Percentiles rank a stretch among this genome's conserved stretches.
These are phyloP conservation scores for Ceratonia siliqua DNA, from an alignment of 306 rosid genomes.

Conservation along the genomic window DNA sequence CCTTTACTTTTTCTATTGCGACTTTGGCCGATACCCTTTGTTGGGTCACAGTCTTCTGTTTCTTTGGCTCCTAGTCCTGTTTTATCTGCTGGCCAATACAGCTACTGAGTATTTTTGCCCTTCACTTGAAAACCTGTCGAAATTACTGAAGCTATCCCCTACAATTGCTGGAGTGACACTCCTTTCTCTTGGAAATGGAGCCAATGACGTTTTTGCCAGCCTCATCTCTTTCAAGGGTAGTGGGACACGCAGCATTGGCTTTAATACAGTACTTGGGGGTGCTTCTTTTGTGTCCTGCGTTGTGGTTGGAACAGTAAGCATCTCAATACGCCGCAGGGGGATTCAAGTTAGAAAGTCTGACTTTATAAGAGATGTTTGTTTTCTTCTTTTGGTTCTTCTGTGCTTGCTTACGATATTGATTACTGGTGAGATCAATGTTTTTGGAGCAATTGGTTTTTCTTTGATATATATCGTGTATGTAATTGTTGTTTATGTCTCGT, in stretches of 20 bases:
- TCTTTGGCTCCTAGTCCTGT: conserved; percentile 42
- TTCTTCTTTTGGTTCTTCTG: conserved; percentile 39
- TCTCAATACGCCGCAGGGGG: conserved; percentile 19
- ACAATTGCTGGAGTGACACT: conserved; percentile 55
- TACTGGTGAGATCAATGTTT: conserved; percentile 37
- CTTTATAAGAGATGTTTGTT: conserved; percentile 44
- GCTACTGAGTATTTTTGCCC: conserved; percentile 48
- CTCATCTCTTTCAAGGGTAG: conserved; percentile 40
- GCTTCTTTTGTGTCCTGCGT: conserved; percentile 45
- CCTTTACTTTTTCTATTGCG: conserved; percentile 46
- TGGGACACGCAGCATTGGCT: conserved; percentile 38
- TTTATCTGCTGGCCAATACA: conserved; percentile 46
- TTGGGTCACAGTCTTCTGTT: conserved; percentile 40
- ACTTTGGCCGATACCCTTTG: conserved; percentile 39
- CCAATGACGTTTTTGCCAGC: conserved; percentile 46
- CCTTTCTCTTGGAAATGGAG: conserved; percentile 52
- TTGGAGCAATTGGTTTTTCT: conserved; percentile 49
- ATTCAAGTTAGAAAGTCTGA: conserved; percentile 36
- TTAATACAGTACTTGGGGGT: conserved; percentile 47
- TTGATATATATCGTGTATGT: conserved; percentile 43
- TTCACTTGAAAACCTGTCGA: conserved; percentile 47
- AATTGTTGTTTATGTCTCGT: conserved; percentile 36
- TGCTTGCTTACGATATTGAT: conserved; percentile 34
- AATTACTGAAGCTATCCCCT: conserved; percentile 42
- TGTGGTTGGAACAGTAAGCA: conserved; percentile 47